Evolutionary conservation across 1,139 yeast species (phyloP), one percentile per base, ranked within the genome.

Genomic region (Geotrichum candidum): DNA sequence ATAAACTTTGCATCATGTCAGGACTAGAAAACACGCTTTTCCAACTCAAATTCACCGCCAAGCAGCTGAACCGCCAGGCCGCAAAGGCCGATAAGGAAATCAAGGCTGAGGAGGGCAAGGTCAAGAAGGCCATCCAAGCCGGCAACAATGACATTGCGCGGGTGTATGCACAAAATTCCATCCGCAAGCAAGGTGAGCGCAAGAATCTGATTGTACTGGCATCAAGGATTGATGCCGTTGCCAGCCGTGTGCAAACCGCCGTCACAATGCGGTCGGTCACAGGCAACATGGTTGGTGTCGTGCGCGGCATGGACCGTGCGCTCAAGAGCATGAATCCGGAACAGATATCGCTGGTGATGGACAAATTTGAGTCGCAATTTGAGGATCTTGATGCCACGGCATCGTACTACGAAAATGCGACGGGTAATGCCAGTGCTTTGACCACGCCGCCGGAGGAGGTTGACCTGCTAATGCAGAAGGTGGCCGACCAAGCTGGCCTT

Each of bases 401-500:
- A 0, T 89, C 91, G 68, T 95, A 94, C 73, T 94, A 94, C 74
- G 98, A 95, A 73, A 83, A 85, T 56, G 94, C 96, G 61, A 91
- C 98, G 6, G 87, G 87, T 65, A 89, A 86, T 64, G 91, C 96
- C 56, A 90, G 89, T 70, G 97, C 97, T 0, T 82, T 89, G 65
- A 82, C 88, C 33, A 90, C 96, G 4, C 99, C 98, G 11, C 97
- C 91, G 72, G 99, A 94, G 64, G 96, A 92, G 68, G 99, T 95
- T 38, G 98, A 94, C 73, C 83, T 88, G 64, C 79, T 95, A 70
- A 84, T 95, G 89, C 91, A 82, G 71, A 92, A 90, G 74, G 94
- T 95, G 45, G 99, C 99, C 0, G 99, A 95, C 73, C 99, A 94
- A 73, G 97, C 97, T 0, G 99, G 99, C 1, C 79, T 95, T 57